Base-by-base conservation (phyloP, 108 stramenopile genomes). In the Stephanodiscus minutulus region DNA sequence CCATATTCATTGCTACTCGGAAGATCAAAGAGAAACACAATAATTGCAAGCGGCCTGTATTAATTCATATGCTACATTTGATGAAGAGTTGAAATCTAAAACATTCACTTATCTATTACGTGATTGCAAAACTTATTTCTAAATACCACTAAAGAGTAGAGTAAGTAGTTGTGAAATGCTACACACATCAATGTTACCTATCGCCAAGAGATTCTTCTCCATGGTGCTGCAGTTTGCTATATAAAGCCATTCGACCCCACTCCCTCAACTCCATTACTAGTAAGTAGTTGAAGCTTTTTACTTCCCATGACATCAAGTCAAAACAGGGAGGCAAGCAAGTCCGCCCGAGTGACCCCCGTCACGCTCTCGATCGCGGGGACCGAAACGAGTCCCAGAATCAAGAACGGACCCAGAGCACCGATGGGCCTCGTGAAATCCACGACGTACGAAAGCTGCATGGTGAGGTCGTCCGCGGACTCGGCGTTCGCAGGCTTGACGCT, bases 401-500 rank as follows among this genome's bases (percentile, higher is more conserved):
- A 24, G 28, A 76, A 33, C 28, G 83, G 83, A 27, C 86, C 86
- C 43, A 73, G 48, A 11, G 71, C 28, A 3, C 88, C 88, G 48
- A 86, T 71, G 0, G 91, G 91, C 43, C 91, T 66, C 7, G 91
- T 92, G 43, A 72, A 25, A 7, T 85, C 87, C 46, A 92, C 79
- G 62, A 92, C 73, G 59, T 92, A 92, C n/a, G 79, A 82, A 50
- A 90, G 83, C 44, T 81, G 76, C 91, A 92, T 92, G 3, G 86
- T 86, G 24, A 82, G 65, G 61, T 72, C 68, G 61, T 78, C 86
- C 11, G 85, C 85, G 47, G 49, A 35, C 9, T 53, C 81, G 0
- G 89, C 88, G 64, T 74, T 86, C 8, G 82, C 74, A n/a, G 91
- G 90, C 63, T 84, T 76, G 0, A 92, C 79, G 12, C 85, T 82